Base-by-base conservation (phyloP, 176 grass and related monocot species). In the Otatea glauca region DNA sequence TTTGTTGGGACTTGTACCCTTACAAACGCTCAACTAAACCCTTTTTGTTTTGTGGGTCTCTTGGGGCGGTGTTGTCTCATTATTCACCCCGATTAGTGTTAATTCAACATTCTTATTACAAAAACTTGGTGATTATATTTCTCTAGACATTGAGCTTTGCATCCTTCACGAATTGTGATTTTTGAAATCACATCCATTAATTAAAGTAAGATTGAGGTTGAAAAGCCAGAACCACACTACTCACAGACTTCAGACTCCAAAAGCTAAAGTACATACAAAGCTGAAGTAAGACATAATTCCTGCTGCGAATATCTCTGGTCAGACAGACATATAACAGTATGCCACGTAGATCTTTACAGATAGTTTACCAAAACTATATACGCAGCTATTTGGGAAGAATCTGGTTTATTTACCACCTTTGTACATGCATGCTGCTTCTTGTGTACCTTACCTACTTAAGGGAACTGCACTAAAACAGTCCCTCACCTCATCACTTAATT, bases 401-500 rank as follows among this genome's bases (percentile, higher is more conserved):
- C 69, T 39, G 35, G n/a, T 67, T 41, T 87, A 44, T 27, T 64
- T 18, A 72, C 58, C 65, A 48, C 17, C 45, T 41, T 32, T 44
- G 6, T 59, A 56, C 23, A 76, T 41, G 14, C 5, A 34, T 53
- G 16, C 71, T 72, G 45, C 47, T 75, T 51, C 53, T 42, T 23
- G 37, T 44, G 62, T 42, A 77, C 21, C 21, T 61, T 56, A 5
- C 75, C 75, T 44, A 37, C 32, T 76, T 17, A 77, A 43, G 74
- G 37, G 74, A 61, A 41, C 48, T 59, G 27, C 29, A 56, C 68
- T 49, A 63, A 55, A 63, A 24, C 39, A 72, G 35, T 55, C 42
- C 43, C n/a, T 70, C 34, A 44, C 65, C 18, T 54, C 49, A 20
- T 54, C 86, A 41, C 37, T 83, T 88, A 25, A 83, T 70, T 78